Base-by-base conservation (phyloP, 2,329 filamentous ascomycete genomes). In the Aspergillus candidus region DNA sequence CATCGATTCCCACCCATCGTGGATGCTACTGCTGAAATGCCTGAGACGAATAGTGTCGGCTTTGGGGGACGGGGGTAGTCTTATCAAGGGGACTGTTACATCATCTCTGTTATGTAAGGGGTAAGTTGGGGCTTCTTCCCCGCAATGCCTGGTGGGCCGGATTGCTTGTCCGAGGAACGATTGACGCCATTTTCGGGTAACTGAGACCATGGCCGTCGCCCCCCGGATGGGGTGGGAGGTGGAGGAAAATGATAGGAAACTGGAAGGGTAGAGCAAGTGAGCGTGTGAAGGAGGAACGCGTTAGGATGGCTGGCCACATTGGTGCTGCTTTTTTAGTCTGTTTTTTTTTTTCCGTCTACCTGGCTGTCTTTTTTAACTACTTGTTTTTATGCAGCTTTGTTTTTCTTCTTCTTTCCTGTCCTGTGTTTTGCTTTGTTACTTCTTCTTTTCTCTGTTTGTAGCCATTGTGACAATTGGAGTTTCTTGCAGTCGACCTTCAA, bases 241-340 rank as follows among this genome's bases (percentile, higher is more conserved):
- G 41, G 41, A 39, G 36, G 35, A 18, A 39, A 6, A 18, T 6
- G 18, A 18, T 18, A 6, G 6, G 18, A 4, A 18, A 27, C n/a
- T 5, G 22, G 22, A 10, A 27, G 22, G 22, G 22, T 27, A 27
- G 22, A 7, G 22, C 22, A 27, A 6, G 7, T 27, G 22, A 27
- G 22, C 22, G 7, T 27, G 22, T 27, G 35, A 35, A 17, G 30
- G 35, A 30, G 11, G 30, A 43, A 27, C 8, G 7, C 22, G 22
- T 8, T 27, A 7, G 6, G 22, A 27, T 27, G 22, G 22, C 22
- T 27, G 18, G 18, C 6, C 18, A 5, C 18, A 18, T 4, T 18
- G 22, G 22, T 27, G 3, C 22, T 27, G 6, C 10, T 40, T 56
- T 53, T 55, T 53, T 36, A 27, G 30, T 40, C 38, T 34, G 37